These are phyloP conservation scores for Lomentospora prolificans DNA, from an alignment of 2,329 filamentous ascomycete species.

Conservation along the genomic window DNA sequence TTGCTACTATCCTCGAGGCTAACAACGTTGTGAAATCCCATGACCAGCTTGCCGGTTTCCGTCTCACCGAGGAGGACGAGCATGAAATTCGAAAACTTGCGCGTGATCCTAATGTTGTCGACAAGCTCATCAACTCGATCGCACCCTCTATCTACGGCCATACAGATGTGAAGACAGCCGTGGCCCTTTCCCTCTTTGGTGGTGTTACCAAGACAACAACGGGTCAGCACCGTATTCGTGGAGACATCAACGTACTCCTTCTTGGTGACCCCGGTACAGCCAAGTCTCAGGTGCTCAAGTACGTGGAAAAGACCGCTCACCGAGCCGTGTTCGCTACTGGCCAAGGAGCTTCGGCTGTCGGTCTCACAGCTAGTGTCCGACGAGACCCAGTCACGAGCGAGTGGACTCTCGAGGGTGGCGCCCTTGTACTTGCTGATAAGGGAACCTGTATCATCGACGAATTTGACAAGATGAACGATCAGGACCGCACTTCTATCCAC, in stretches of 20 bases:
- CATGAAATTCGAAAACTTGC: conserved; percentile 80
- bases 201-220: conserved; percentile 87
- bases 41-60: conserved; percentile 93
- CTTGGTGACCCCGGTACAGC: conserved; percentile 96
- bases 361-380: conserved; percentile 92
- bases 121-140: conserved; percentile 87
- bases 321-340: conserved; percentile 95
- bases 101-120: conserved; percentile 80
- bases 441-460: conserved; percentile 96
- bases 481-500: conserved; percentile 95
- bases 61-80: conserved; percentile 90
- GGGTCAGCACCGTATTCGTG: conserved; percentile 82
- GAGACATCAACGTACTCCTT: conserved; percentile 94
- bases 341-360: conserved; percentile 92
- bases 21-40: conserved; percentile 97
- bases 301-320: conserved; percentile 94
- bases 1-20: conserved; percentile 93
- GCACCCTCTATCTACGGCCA: conserved; percentile 97
- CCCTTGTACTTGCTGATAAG: conserved; percentile 86
- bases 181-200: conserved; percentile 88
- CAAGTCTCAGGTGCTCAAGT: conserved; percentile 96
- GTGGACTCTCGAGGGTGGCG: conserved; percentile 95
- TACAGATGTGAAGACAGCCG: conserved; percentile 91
- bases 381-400: conserved; percentile 91
- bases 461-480: conserved; percentile 99